Percentiles rank a stretch among this genome's conserved stretches.
Evolutionary conservation across 257 asterid genomes (phyloP).

Genomic region (Solanum piurae): DNA sequence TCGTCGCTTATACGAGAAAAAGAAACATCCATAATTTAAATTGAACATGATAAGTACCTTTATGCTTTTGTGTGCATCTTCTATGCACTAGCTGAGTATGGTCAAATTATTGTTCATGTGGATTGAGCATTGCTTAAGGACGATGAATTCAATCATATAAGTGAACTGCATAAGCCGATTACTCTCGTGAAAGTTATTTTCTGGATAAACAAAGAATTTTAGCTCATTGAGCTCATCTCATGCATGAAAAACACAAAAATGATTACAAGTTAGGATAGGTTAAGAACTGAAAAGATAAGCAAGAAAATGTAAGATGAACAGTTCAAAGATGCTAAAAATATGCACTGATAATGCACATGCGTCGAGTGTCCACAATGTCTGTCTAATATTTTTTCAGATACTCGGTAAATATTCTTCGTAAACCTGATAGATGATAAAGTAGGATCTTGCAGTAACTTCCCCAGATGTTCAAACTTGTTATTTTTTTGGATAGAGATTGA

Average conservation of each 20-base stretch:
- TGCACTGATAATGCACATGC: neutral
- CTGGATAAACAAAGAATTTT: neutral
- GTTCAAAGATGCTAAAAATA: neutral
- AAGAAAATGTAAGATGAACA: neutral
- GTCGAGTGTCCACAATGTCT: neutral
- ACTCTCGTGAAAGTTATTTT: neutral
- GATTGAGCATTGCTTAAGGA: neutral
- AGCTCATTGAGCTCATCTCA: neutral
- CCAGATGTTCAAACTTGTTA: neutral
- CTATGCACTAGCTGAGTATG: neutral
- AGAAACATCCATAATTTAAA: neutral
- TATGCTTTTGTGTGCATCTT: neutral
- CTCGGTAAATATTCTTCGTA: neutral
- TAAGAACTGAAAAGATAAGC: neutral
- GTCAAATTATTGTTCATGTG: neutral
- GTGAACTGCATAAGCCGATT: neutral
- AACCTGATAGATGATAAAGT: neutral
- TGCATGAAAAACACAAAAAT: neutral
- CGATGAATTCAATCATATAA: neutral
- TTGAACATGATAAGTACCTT: neutral
- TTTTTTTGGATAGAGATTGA: neutral
- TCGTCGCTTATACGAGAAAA: neutral
- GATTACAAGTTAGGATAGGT: neutral
- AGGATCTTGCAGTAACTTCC: neutral
- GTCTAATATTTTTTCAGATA: neutral